Evolutionary conservation across 2,329 filamentous ascomycete genomes (phyloP).

Genomic region (Stylonectria norvegica): DNA sequence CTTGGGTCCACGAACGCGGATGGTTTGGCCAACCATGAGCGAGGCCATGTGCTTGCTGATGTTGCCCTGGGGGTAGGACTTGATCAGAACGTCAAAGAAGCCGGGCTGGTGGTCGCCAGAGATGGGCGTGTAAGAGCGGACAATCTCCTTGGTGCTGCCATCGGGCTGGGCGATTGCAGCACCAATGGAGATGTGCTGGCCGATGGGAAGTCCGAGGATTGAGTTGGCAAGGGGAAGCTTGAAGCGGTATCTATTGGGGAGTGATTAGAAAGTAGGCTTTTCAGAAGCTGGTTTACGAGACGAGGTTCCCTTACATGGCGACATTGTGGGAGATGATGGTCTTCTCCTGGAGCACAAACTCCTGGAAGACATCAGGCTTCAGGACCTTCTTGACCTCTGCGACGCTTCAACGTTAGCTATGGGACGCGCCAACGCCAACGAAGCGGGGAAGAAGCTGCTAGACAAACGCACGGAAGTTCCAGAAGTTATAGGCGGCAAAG

Average conservation of each 20-base stretch:
- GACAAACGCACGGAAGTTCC: slow-evolving; percentile 61
- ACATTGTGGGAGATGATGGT: slow-evolving; percentile 97
- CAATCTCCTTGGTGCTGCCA: slow-evolving; percentile 75
- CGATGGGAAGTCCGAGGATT: slow-evolving; percentile 94
- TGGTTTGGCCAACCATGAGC: slow-evolving; percentile 77
- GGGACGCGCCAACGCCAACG: slow-evolving; percentile 1
- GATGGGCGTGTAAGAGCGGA: slow-evolving; percentile 90
- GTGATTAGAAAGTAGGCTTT: slow-evolving; percentile 1
- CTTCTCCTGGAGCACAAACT: slow-evolving; percentile 92
- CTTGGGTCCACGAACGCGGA: slow-evolving; percentile 92
- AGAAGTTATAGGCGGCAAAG: slow-evolving; percentile 70
- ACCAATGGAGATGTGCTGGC: slow-evolving; percentile 96
- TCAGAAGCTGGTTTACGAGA: not conserved
- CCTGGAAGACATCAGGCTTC: slow-evolving; percentile 82
- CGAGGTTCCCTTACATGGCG: slow-evolving; percentile 65
- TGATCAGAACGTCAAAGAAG: slow-evolving; percentile 95
- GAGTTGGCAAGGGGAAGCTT: slow-evolving; percentile 71
- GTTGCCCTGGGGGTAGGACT: slow-evolving; percentile 95
- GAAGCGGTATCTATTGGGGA: slow-evolving; percentile 76
- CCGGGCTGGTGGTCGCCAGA: slow-evolving; percentile 85
- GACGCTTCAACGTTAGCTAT: slow-evolving; percentile 12
- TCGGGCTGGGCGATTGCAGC: slow-evolving; percentile 66
- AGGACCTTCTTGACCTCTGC: slow-evolving; percentile 76
- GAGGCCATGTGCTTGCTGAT: slow-evolving; percentile 91
- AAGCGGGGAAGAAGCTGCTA: slow-evolving; percentile 1